A percentile compares a stretch with the other conserved stretches of the same genome.
These are phyloP conservation scores for Hibiscus tridactylites DNA, from an alignment of 345 rosid genomes.

Conservation along the genomic window DNA sequence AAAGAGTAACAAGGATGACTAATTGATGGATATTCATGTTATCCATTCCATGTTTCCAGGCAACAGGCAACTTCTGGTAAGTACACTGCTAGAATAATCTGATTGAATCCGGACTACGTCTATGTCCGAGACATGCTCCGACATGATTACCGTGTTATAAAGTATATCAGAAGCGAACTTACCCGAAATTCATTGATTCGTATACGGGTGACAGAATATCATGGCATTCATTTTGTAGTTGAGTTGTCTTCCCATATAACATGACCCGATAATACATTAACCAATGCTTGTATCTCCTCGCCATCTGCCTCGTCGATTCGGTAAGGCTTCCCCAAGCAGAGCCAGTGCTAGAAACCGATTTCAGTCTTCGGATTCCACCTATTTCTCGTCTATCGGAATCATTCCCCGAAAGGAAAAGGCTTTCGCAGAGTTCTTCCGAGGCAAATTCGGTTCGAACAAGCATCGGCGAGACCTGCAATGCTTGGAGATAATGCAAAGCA, in stretches of 20 bases:
- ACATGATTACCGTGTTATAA: neutral
- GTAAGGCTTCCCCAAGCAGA: conserved; percentile 7
- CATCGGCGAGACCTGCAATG: conserved; percentile 46
- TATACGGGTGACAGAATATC: conserved; percentile 8
- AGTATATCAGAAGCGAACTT: conserved; percentile 5
- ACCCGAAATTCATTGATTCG: conserved; percentile 22
- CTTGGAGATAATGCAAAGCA: conserved; percentile 64
- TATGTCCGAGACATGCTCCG: neutral
- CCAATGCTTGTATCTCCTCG: conserved; percentile 58
- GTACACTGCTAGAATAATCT: no score
- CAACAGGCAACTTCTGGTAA: no score
- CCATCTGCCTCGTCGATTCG: conserved; percentile 37
- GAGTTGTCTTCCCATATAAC: conserved; percentile 40
- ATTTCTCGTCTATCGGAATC: conserved; percentile 1
- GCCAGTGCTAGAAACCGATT: neutral
- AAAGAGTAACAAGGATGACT: no score
- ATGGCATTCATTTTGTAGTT: conserved; percentile 14
- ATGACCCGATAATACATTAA: conserved; percentile 67
- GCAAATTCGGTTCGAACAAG: conserved; percentile 38
- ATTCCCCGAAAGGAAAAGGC: conserved; percentile 30
- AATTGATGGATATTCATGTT: no score
- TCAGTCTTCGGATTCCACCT: conserved; percentile 4
- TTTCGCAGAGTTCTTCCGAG: conserved; percentile 32
- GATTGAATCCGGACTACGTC: neutral
- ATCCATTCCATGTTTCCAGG: no score